Conservation (phyloP, 208 protist species). For the Trypanosoma vivax region DNA sequence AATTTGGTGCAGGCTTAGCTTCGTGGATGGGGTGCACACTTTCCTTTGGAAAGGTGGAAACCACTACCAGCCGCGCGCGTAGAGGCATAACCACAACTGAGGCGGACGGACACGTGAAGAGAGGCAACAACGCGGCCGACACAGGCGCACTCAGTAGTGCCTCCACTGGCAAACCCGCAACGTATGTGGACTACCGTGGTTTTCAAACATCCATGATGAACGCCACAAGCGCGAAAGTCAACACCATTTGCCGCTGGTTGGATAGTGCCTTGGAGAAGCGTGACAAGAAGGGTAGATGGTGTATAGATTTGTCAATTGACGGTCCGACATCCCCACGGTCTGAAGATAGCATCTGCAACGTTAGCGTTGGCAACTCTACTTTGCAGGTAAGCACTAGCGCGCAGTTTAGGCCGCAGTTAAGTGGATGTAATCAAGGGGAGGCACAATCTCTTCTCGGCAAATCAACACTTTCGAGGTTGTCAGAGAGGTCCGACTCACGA, state of each 20-base stretch:
- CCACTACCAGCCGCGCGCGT: no score
- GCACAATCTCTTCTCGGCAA: background rate
- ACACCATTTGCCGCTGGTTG: constrained; percentile 58
- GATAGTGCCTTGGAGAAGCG: constrained; percentile 42
- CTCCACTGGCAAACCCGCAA: background rate
- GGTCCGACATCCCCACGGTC: background rate
- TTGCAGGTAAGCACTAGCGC: background rate
- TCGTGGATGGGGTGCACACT: no score
- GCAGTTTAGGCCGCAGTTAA: no score
- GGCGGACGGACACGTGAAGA: no score
- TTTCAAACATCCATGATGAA: constrained; percentile 36
- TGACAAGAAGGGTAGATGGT: constrained; percentile 34
- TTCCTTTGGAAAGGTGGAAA: no score
- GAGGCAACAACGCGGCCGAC: no score
- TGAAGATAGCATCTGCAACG: background rate
- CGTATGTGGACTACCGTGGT: constrained; percentile 43
- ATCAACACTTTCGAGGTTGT: background rate
- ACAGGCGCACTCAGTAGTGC: background rate
- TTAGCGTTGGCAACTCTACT: background rate
- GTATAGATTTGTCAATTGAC: constrained; percentile 38
- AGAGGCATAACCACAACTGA: no score
- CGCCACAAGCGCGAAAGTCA: constrained; percentile 38
- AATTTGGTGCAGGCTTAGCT: no score
- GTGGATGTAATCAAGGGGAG: no score
- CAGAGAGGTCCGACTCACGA: background rate